Conservation (phyloP, 2,329 filamentous ascomycete genomes). For the Sclerotiophoma versabilis region DNA sequence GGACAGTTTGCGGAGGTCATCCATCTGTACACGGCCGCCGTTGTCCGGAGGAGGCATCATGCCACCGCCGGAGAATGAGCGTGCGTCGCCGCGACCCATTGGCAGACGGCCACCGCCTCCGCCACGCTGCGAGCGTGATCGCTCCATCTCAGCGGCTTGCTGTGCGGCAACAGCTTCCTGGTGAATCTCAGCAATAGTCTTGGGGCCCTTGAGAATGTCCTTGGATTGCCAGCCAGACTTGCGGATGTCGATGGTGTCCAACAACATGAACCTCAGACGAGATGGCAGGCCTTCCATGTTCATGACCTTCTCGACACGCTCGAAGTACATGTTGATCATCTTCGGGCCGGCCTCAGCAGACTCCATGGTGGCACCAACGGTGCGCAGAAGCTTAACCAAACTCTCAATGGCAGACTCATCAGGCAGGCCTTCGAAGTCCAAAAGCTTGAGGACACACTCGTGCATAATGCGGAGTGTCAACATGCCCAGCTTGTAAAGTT, state of each 20-base stretch:
- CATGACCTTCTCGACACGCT: constrained; percentile 82
- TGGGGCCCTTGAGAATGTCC: constrained; percentile 90
- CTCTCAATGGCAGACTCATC: constrained; percentile 98
- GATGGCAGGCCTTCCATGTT: constrained; percentile 79
- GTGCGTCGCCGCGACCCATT: constrained; percentile 84
- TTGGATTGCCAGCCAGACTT: constrained; percentile 81
- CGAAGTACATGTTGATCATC: constrained; percentile 94
- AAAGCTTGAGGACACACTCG: constrained; percentile 95
- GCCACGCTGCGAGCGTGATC: constrained; percentile 65
- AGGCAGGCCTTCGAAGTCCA: constrained; percentile 91
- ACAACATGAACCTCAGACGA: constrained; percentile 93
- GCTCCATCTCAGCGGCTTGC: constrained; percentile 78
- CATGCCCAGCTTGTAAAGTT: constrained; percentile 98
- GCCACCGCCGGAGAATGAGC: constrained; percentile 77
- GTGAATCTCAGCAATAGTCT: constrained; percentile 93
- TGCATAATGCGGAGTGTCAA: constrained; percentile 99
- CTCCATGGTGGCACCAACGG: constrained; percentile 89
- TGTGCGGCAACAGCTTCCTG: constrained; percentile 79
- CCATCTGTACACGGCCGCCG: constrained; percentile 85
- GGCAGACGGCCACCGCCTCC: constrained; percentile 75
- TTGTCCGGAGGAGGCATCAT: constrained; percentile 74
- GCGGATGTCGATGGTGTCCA: constrained; percentile 91
- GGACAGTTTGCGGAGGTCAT: constrained; percentile 84
- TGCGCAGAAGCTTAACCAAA: constrained; percentile 88
- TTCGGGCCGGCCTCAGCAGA: constrained; percentile 77